These are phyloP conservation scores for Anisogramma anomala DNA, from an alignment of 2,329 filamentous ascomycete genomes.

Conservation along the genomic window DNA sequence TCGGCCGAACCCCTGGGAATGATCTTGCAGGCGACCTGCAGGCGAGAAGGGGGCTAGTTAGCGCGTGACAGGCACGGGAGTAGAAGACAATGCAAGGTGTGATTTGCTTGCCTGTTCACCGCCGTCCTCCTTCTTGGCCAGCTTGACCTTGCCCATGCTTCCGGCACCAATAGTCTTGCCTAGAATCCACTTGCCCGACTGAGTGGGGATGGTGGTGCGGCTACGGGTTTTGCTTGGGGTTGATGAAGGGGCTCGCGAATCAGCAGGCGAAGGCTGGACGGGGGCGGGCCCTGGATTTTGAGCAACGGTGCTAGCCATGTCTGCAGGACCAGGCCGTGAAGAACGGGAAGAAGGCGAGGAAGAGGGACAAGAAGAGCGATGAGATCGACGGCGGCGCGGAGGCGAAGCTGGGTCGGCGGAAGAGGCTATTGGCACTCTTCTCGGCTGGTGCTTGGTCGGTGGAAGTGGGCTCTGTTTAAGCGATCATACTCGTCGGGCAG, in stretches of 20 bases:
- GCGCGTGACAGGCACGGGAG: constrained; percentile 2
- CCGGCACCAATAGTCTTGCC: constrained; percentile 96
- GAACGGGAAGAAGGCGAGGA: constrained; percentile 15
- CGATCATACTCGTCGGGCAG: constrained; percentile 57
- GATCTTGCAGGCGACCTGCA: constrained; percentile 89
- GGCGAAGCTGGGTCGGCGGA: constrained; percentile 34
- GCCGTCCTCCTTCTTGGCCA: constrained; percentile 80
- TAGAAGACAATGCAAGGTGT: not conserved
- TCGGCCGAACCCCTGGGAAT: constrained; percentile 83
- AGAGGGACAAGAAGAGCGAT: constrained; percentile 26
- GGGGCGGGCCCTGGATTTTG: constrained; percentile 43
- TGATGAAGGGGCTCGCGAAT: constrained; percentile 35
- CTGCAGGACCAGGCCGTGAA: constrained; percentile 17
- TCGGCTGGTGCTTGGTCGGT: constrained; percentile 53
- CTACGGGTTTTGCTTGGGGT: constrained; percentile 35
- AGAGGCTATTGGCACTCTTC: constrained; percentile 33
- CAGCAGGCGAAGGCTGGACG: constrained; percentile 36
- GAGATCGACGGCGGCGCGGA: constrained; percentile 39
- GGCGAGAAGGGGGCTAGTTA: constrained; percentile 6
- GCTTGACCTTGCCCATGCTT: constrained; percentile 98
- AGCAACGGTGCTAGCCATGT: constrained; percentile 23
- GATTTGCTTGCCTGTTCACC: constrained; percentile 70
- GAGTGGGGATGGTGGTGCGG: constrained; percentile 76
- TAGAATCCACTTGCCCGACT: constrained; percentile 85
- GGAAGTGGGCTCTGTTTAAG: constrained; percentile 46